Evolutionary conservation across 2,329 filamentous ascomycete species (phyloP).

Genomic region (Trichoderma koningii): DNA sequence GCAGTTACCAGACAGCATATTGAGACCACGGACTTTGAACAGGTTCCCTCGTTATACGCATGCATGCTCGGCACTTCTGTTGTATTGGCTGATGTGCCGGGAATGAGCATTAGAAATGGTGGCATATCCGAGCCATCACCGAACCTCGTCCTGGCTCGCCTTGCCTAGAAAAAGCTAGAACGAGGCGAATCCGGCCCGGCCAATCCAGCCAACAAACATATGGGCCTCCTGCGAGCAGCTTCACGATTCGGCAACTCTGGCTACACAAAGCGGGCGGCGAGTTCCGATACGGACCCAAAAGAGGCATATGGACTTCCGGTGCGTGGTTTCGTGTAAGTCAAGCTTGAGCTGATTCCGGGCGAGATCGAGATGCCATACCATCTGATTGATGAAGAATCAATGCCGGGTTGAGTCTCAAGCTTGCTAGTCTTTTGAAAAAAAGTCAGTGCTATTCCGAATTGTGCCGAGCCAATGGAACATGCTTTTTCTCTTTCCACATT

Average conservation of each 20-base stretch:
- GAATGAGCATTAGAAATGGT: background rate
- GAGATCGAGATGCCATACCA: background rate
- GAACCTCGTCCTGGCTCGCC: background rate
- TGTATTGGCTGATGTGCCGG: constrained; percentile 10
- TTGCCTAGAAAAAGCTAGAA: constrained; percentile 1
- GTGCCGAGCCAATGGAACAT: constrained; percentile 11
- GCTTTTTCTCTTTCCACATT: background rate
- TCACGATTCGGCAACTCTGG: background rate
- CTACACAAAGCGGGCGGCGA: background rate
- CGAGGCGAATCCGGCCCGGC: background rate
- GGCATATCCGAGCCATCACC: constrained; percentile 17
- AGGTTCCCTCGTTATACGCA: too few species aligned
- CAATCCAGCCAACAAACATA: background rate
- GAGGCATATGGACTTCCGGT: background rate
- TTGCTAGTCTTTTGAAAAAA: too few species aligned
- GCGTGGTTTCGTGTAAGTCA: background rate
- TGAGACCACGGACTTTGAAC: too few species aligned
- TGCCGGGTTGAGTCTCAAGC: too few species aligned
- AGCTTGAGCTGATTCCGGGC: background rate
- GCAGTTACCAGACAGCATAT: too few species aligned
- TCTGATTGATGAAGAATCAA: too few species aligned
- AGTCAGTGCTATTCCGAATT: too few species aligned
- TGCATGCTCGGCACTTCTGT: background rate
- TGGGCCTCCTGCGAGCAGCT: background rate
- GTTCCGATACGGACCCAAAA: background rate